These are phyloP conservation scores for Teunomyces aglyptinius DNA, from an alignment of 805 yeast species.

Conservation along the genomic window DNA sequence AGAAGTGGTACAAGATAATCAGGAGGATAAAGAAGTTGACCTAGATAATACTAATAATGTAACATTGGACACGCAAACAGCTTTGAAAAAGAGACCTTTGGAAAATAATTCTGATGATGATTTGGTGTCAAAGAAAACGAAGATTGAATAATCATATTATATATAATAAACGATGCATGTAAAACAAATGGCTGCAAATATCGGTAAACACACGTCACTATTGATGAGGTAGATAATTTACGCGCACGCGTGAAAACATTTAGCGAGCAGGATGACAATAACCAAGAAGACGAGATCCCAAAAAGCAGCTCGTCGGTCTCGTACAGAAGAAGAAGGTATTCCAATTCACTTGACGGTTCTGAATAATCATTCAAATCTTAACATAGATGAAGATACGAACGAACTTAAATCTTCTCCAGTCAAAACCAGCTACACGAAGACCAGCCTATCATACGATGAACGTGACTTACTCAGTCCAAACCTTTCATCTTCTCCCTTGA, in stretches of 20 bases:
- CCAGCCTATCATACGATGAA: background rate
- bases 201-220: background rate
- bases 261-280: constrained; percentile 2
- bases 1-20: constrained; percentile 5
- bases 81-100: constrained; percentile 1
- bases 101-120: background rate
- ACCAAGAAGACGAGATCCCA: background rate
- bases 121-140: background rate
- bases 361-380: too few species aligned
- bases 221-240: background rate
- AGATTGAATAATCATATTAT: background rate
- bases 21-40: constrained; percentile 4
- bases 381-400: constrained; percentile 9
- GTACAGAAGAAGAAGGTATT: background rate
- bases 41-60: constrained; percentile 3
- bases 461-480: background rate
- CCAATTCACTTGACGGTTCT: background rate
- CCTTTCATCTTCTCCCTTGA: constrained; percentile 21
- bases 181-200: background rate
- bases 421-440: constrained; percentile 5
- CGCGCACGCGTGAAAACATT: constrained; percentile 2
- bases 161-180: background rate
- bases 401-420: constrained; percentile 27
- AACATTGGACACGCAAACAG: constrained; percentile 3
- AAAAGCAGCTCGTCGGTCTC: background rate